A percentile compares a stretch with the other conserved stretches of the same genome.
These are phyloP conservation scores for Cystofilobasidium ferigula DNA, from an alignment of 768 basidiomycete genomes.

Conservation along the genomic window DNA sequence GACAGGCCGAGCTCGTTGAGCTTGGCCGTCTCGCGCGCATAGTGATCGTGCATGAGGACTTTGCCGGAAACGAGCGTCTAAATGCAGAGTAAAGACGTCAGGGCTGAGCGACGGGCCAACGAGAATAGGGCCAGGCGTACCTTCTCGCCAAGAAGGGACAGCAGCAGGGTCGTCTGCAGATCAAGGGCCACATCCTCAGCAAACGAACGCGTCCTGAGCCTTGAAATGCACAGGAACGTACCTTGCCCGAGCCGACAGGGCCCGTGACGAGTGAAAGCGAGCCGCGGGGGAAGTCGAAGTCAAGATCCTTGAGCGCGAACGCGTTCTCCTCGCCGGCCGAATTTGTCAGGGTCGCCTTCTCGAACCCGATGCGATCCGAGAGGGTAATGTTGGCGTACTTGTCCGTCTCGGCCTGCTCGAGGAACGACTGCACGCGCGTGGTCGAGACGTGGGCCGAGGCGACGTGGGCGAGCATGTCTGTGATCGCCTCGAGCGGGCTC, in stretches of 20 bases:
- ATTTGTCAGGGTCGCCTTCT: slow-evolving; percentile 34
- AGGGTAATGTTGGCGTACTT: slow-evolving; percentile 35
- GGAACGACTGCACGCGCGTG: slow-evolving; percentile 35
- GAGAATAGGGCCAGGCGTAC: background rate
- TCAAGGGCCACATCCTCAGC: background rate
- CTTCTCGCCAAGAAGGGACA: slow-evolving; percentile 33
- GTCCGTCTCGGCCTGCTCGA: slow-evolving; percentile 40
- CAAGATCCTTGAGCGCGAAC: slow-evolving; percentile 30
- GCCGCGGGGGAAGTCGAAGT: slow-evolving; percentile 31
- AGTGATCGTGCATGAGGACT: slow-evolving; percentile 23
- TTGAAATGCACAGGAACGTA: background rate
- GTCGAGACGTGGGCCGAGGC: slow-evolving; percentile 37
- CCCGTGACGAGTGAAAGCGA: slow-evolving; percentile 33
- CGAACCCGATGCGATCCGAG: slow-evolving; percentile 16
- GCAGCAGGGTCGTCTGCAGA: slow-evolving; percentile 30
- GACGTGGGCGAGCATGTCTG: slow-evolving; percentile 31
- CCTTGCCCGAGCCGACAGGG: slow-evolving; percentile 33
- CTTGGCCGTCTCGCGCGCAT: background rate
- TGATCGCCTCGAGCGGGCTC: slow-evolving; percentile 36
- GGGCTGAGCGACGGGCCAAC: background rate
- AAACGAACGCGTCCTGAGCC: background rate
- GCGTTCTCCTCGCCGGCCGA: slow-evolving; percentile 2
- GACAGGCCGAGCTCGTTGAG: slow-evolving; percentile 18
- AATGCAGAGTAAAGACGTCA: background rate
- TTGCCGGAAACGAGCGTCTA: background rate